Evolutionary conservation across 2,329 filamentous ascomycete species (phyloP).

Genomic region (Aspergillus arachidicola): DNA sequence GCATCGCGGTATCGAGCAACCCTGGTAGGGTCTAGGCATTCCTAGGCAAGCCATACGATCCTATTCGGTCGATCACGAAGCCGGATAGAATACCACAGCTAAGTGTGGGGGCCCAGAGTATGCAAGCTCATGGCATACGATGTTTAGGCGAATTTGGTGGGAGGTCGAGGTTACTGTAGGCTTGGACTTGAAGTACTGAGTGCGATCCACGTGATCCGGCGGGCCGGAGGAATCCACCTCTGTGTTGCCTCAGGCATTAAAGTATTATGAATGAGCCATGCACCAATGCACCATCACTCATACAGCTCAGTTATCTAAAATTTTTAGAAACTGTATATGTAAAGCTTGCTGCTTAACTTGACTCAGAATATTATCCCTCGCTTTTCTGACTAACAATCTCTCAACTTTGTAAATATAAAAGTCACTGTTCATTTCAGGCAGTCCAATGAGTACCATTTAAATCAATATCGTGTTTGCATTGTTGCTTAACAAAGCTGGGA

Average conservation of each 20-base stretch:
- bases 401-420: no score
- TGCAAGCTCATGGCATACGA: slow-evolving; percentile 3
- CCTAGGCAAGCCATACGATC: background rate
- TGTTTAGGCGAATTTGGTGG: background rate
- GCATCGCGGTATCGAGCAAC: background rate
- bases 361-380: no score
- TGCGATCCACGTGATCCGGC: background rate
- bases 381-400: no score
- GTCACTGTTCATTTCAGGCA: background rate
- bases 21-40: background rate
- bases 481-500: background rate
- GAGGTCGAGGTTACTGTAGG: slow-evolving; percentile 1
- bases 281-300: no score
- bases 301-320: no score
- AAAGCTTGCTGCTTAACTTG: no score
- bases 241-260: background rate
- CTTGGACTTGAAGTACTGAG: background rate
- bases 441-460: background rate
- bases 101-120: background rate
- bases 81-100: background rate
- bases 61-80: background rate
- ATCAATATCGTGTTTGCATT: background rate
- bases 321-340: no score
- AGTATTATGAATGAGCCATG: no score
- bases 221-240: background rate